Evolutionary conservation across 2,329 filamentous ascomycete species (phyloP).

Genomic region (Emergomyces orientalis): DNA sequence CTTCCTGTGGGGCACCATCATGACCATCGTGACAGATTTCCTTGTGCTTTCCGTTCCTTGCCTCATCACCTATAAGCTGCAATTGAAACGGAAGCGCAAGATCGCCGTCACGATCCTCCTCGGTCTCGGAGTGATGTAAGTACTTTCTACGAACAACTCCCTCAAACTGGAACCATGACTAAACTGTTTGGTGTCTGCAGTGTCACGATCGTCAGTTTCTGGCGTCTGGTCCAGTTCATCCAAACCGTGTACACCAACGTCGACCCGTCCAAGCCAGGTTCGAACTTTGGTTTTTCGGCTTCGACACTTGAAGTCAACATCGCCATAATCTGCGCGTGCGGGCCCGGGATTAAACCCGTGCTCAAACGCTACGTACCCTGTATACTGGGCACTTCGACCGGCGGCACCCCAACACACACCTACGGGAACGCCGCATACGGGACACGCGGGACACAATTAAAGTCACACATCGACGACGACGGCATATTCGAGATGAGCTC

Average conservation of each 20-base stretch:
- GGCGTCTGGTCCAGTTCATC: conserved; percentile 23
- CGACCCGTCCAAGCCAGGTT: conserved; percentile 11
- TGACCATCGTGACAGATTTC: conserved; percentile 26
- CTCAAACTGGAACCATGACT: neutral
- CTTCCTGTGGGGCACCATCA: conserved; percentile 21
- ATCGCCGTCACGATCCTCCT: conserved; percentile 24
- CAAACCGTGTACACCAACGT: conserved; percentile 14
- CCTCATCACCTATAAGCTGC: conserved; percentile 24
- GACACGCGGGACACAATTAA: neutral
- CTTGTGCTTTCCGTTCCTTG: conserved; percentile 25
- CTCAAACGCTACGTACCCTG: conserved; percentile 10
- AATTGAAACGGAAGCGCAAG: conserved; percentile 23
- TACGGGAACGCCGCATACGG: neutral
- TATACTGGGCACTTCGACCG: conserved; percentile 10
- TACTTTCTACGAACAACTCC: neutral
- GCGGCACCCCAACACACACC: neutral
- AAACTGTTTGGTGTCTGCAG: conserved; percentile 12
- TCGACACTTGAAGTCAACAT: conserved; percentile 25
- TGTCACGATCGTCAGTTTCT: conserved; percentile 23
- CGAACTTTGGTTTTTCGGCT: conserved; percentile 23
- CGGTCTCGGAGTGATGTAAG: conserved; percentile 23
- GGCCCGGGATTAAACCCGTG: conserved; percentile 21
- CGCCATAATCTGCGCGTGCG: conserved; percentile 25
- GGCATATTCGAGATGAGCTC: neutral
- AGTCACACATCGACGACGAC: neutral